Evolutionary conservation across 805 yeast genomes (phyloP), one percentile per base, ranked within the genome.

Genomic region (Metschnikowia hibisci): DNA sequence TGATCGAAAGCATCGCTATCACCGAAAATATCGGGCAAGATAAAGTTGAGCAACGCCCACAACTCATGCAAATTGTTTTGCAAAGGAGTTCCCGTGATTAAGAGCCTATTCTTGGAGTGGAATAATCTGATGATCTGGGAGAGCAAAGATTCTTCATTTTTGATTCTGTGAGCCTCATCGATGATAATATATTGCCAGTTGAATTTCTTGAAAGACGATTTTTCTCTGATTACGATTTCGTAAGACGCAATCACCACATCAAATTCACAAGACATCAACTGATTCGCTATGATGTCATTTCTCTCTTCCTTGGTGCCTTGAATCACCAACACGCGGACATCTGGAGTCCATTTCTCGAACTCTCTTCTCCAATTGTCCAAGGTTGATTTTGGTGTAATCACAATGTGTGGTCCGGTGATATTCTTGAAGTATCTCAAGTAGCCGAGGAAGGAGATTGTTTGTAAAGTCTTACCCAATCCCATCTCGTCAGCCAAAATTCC

Each of bases 401-500:
- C 82, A 47, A 85, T 68, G 58, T 80, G 87, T 3, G 95, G 95
- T 3, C 93, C 93, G 31, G 70, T 71, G 25, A 76, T 69, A 26
- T 75, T 68, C 51, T 74, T 78, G 42, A 80, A 61, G 55, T 78
- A 83, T 47, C 93, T 71, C 32, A 85, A 64, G 56, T 81, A 85
- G 2, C 91, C 91, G 34, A 85, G 62, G 49, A 82, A 82, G 6
- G 91, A 78, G 50, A 85, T 84, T 0, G 91, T 85, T 61, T 85
- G 93, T 45, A 85, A 65, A 3, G 93, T 85, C 59, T 85, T 85
- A 53, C 93, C 93, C 48, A 85, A 64, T 1, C 93, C 93, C 93
- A 85, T 85, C 64, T 85, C 93, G 63, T 85, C 93, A 1, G 93
- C 93, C 45, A 85, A 69, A 18, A 85, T 84, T 46, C 93, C 93